Evolutionary conservation across 1,284 basidiomycete species (phyloP), one percentile per base, ranked within the genome.

Genomic region (Meira nashicola): DNA sequence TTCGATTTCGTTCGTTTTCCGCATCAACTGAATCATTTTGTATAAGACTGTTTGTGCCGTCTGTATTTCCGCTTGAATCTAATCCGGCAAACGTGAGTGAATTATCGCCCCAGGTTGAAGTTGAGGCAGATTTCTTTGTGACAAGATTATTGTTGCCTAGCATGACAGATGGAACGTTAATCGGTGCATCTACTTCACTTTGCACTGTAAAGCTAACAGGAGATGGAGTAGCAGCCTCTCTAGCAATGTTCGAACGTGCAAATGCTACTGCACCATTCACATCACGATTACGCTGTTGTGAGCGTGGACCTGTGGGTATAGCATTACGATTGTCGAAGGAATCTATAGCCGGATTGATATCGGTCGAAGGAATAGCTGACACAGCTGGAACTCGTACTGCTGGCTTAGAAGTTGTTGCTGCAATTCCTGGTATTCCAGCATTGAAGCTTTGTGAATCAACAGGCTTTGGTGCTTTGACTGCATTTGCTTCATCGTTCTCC

Each of bases 151-250:
- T n/a, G 38, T 15, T 41, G 41, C 38, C 38, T n/a, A 39, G 21
- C 51, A 43, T 48, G 6, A 43, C 19, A n/a, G 41, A n/a, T 12
- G 46, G 46, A 14, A 23, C 25, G 5, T n/a, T 21, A 25, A 48
- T 12, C 12, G 46, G 46, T 10, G 43, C 38, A 21, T 71, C 65
- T 57, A 74, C 59, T 63, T 74, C 71, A 63, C 71, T 74, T 60
- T 58, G 62, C 58, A 74, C 71, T 68, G 72, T 70, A 63, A 74
- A 74, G 15, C 62, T 71, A 28, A 71, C 71, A 12, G 71, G 71
- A 48, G 70, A 71, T 21, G 67, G 62, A 17, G 65, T 67, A 23
- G 21, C 38, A 38, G 37, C 39, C 2, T 43, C 41, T 15, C 41
- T 40, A 10, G 38, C 59, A 48, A 37, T 41, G 19, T 39, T 53